phyloP scores from a whole-genome alignment of 306 rosid genomes.

The Sicyos edulis region DNA sequence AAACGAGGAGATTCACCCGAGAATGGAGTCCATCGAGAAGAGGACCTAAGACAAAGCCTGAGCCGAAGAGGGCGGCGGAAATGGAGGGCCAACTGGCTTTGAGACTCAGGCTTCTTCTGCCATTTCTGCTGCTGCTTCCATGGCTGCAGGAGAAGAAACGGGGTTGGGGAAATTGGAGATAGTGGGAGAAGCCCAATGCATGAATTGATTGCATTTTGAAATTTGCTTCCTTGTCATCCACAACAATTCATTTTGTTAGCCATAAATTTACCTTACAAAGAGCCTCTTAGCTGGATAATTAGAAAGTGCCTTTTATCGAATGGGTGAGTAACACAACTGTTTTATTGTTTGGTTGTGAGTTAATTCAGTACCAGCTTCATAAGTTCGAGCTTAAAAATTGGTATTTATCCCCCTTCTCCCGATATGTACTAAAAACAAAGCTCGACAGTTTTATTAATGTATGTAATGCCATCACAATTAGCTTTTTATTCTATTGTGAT shows the following conservation, averaged over 20 bases:
- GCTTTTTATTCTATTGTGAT: too few species aligned
- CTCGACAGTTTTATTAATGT: too few species aligned
- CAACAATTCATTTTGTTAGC: not conserved
- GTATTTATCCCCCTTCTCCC: too few species aligned
- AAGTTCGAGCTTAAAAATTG: too few species aligned
- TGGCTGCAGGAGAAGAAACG: slow-evolving; percentile 26
- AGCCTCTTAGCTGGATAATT: too few species aligned
- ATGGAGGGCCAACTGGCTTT: slow-evolving; percentile 48
- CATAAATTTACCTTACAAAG: too few species aligned
- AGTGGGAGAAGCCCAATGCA: slow-evolving; percentile 22
- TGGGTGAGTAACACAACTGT: too few species aligned
- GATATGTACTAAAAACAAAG: too few species aligned
- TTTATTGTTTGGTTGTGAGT: too few species aligned
- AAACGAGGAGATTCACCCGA: slow-evolving; percentile 61
- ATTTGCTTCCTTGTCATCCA: not conserved
- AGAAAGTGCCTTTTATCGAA: too few species aligned
- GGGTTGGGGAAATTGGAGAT: slow-evolving; percentile 24
- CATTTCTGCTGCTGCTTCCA: slow-evolving; percentile 23
- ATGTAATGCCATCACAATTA: too few species aligned
- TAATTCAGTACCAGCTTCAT: too few species aligned
- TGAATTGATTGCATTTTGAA: slow-evolving; percentile 11
- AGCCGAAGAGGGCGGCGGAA: slow-evolving; percentile 50
- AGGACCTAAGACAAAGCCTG: slow-evolving; percentile 67
- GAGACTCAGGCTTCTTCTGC: slow-evolving; percentile 22
- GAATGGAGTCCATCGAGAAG: slow-evolving; percentile 83